phyloP scores from a whole-genome alignment of 768 basidiomycete species.

The Trametes cinnabarina region DNA sequence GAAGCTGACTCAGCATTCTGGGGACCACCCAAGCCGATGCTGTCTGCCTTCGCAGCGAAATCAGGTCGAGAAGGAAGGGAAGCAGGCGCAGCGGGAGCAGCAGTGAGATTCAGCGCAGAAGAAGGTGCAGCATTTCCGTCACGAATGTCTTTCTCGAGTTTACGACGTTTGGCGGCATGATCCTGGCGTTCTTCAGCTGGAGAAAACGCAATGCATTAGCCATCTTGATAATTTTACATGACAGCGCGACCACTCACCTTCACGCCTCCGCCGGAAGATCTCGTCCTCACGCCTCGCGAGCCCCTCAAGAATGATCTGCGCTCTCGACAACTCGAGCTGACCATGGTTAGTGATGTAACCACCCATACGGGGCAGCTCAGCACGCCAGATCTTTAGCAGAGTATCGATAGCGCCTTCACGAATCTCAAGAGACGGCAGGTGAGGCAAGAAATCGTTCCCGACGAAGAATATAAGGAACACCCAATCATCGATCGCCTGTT shows the following conservation, averaged over 20 bases:
- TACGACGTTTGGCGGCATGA: constrained; percentile 85
- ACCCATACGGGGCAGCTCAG: constrained; percentile 91
- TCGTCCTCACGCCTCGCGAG: constrained; percentile 93
- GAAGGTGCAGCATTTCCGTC: constrained; percentile 46
- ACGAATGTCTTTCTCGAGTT: constrained; percentile 51
- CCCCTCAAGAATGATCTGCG: constrained; percentile 93
- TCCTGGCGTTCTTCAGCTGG: constrained; percentile 93
- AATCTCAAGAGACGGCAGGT: constrained; percentile 97
- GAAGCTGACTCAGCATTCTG: constrained; percentile 56
- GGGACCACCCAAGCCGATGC: constrained; percentile 70
- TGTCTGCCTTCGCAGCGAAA: constrained; percentile 75
- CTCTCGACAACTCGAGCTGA: constrained; percentile 77
- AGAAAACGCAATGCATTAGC: constrained; percentile 9
- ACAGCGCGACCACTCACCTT: constrained; percentile 51
- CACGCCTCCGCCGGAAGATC: constrained; percentile 88
- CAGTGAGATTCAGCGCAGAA: constrained; percentile 46
- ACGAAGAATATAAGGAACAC: constrained; percentile 99
- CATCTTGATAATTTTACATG: background rate
- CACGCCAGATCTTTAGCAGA: constrained; percentile 92
- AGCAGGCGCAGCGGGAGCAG: constrained; percentile 40
- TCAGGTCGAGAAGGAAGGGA: constrained; percentile 48
- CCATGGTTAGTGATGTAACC: constrained; percentile 97
- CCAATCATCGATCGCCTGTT: constrained; percentile 99
- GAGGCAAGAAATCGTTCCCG: constrained; percentile 98
- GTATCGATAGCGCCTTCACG: constrained; percentile 99